Conservation (phyloP, 306 rosid genomes). For the Medicago arabica region DNA sequence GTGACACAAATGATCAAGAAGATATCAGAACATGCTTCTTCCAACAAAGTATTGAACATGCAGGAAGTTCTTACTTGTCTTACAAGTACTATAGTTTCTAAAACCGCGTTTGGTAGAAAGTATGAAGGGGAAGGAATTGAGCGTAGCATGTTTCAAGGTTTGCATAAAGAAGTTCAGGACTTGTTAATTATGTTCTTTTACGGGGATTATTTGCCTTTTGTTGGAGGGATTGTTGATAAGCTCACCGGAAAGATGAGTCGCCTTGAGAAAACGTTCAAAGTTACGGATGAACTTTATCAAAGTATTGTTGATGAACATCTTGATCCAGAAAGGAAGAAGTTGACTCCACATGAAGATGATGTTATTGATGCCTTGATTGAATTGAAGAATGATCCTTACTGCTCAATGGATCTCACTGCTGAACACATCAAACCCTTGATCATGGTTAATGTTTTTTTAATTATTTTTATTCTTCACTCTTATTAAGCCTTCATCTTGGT, state of each 20-base stretch:
- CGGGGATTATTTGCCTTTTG: conserved; percentile 22
- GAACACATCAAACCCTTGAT: conserved; percentile 28
- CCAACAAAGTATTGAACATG: background rate
- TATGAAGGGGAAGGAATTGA: conserved; percentile 29
- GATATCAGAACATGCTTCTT: background rate
- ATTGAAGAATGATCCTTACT: conserved; percentile 23
- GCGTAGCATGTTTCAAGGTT: conserved; percentile 24
- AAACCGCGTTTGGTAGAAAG: conserved; percentile 18
- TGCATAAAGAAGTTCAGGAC: background rate
- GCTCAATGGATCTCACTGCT: conserved; percentile 26
- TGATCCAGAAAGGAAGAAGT: conserved; percentile 26
- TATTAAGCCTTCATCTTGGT: background rate
- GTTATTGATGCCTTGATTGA: conserved; percentile 25
- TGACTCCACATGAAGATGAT: background rate
- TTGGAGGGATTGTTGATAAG: conserved; percentile 28
- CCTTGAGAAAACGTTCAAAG: background rate
- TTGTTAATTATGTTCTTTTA: background rate
- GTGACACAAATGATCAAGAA: conserved; percentile 5
- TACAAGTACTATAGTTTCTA: conserved; percentile 7
- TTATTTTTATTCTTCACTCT: background rate
- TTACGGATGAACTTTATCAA: background rate
- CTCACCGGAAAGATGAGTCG: conserved; percentile 18
- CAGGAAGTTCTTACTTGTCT: background rate
- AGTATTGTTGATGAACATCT: conserved; percentile 23
- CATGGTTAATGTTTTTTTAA: conserved; percentile 27